Evolutionary conservation across 331 rosid genomes (phyloP), one percentile per base, ranked within the genome.

Genomic region (Ulmus americana): DNA sequence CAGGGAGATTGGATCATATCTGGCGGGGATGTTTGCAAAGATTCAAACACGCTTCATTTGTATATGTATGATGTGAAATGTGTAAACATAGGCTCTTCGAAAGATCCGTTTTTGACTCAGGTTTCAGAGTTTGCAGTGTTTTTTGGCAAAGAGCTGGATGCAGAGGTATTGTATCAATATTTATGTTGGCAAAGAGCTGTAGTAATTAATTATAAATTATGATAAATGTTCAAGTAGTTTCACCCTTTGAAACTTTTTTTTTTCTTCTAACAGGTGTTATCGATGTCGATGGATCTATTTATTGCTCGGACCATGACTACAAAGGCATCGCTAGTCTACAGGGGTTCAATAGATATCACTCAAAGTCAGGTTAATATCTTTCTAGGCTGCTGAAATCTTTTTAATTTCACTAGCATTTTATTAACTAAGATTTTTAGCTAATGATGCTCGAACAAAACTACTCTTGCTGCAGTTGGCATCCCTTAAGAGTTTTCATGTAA

Each of bases 251-350:
- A 77, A 77, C 61, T 12, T 28, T 5, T 43, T 22, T 16, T 77
- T 70, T 61, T 9, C 62, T 49, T 20, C 62, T 68, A 45, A 59
- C 68, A 94, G 98, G 98, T 94, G 82, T 90, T 94, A 94, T 94
- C 98, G 98, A 94, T 94, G 98, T 80, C 95, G 55, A 90, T 94
- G 98, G 97, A 94, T 87, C 97, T 94, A 82, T 94, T 89, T 94
- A 86, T 90, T 76, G 97, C 97, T 65, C 91, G 97, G 80, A 90
- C 97, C 67, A 90, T 94, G 90, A 94, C 95, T 73, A 87, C 91
- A 76, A 87, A 84, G 88, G 89, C 95, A 74, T 89, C 97, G 76
- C 90, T 94, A 79, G 86, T 82, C 88, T 94, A 82, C 81, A 85
- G 77, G 81, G 97, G 94, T 67, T 77, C 79, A 35, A 83, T 84